Conservation (phyloP, 805 yeast genomes). For the Nematodospora valgi region DNA sequence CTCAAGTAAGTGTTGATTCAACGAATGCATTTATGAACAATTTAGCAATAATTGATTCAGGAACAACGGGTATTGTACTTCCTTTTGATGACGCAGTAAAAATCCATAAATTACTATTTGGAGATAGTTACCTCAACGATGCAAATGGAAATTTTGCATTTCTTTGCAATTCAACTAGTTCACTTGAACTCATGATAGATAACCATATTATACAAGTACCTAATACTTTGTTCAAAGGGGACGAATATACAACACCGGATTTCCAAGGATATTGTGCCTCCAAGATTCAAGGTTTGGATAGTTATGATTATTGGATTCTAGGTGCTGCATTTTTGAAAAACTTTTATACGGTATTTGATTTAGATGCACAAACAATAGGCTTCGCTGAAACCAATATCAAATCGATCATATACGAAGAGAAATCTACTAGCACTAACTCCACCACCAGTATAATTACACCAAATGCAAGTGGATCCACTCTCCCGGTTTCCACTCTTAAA, state of each 20-base stretch:
- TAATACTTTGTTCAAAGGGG: slow-evolving; percentile 47
- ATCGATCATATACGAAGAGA: too few species aligned
- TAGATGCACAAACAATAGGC: slow-evolving; percentile 48
- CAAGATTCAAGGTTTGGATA: slow-evolving; percentile 56
- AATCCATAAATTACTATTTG: slow-evolving; percentile 45
- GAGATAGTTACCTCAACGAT: slow-evolving; percentile 48
- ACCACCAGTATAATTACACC: too few species aligned
- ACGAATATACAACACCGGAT: slow-evolving; percentile 31
- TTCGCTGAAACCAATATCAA: slow-evolving; percentile 43
- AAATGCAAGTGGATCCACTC: too few species aligned
- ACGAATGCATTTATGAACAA: slow-evolving; percentile 23
- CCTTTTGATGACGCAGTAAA: slow-evolving; percentile 52
- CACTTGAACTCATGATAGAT: slow-evolving; percentile 40
- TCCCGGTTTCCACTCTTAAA: too few species aligned
- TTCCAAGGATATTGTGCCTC: slow-evolving; percentile 58
- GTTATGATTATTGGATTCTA: slow-evolving; percentile 48
- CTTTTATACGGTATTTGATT: slow-evolving; percentile 57
- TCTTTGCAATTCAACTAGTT: slow-evolving; percentile 47
- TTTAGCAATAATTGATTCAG: slow-evolving; percentile 57
- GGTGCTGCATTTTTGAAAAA: slow-evolving; percentile 60
- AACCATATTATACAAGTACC: slow-evolving; percentile 41
- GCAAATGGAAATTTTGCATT: slow-evolving; percentile 58
- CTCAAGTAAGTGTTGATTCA: slow-evolving; percentile 19
- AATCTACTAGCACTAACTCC: too few species aligned
- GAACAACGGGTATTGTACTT: slow-evolving; percentile 59